Evolutionary conservation across 140 eudicot species (phyloP), one percentile per base, ranked within the genome.

Genomic region (Cichorium intybus): DNA sequence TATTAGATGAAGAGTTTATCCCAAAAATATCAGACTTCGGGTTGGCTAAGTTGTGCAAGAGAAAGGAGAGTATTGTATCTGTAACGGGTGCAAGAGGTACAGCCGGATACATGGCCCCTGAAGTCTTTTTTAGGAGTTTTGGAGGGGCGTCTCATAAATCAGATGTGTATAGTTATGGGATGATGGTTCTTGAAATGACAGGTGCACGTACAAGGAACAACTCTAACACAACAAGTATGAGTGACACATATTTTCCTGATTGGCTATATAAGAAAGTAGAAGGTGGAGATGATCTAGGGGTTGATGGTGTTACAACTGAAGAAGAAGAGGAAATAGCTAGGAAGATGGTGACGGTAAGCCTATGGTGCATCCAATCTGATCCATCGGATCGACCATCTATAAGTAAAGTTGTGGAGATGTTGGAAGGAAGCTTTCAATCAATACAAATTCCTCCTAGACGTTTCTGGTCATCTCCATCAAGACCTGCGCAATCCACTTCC

Each of bases 321-420:
- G 62, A 60, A 15, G 76, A 71, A 31, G 27, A 21, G 6, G 55
- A 24, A 24, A 45, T 61, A 12, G 24, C 20, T 9, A 71, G 63
- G 55, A 71, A 61, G 62, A 71, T 71, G 76, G 18, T 71, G 17
- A 18, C 54, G 26, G 69, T n/a, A n/a, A n/a, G n/a, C n/a, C n/a
- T n/a, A n/a, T n/a, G n/a, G n/a, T n/a, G n/a, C n/a, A n/a, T n/a
- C 17, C 69, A 71, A 5, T 33, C 62, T 4, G 51, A 51, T 55
- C 76, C 63, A 8, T 31, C 53, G 7, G 33, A 45, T 4, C 55
- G 76, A 48, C 76, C 76, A 20, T 10, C 56, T 1, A 71, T 71
- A 68, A 71, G 28, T 24, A 31, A 22, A 39, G 76, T 71, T 59
- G 56, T 71, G 24, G 76, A 71, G 12, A 71, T 71, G 76, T 56